A percentile compares a stretch with the other conserved stretches of the same genome.
These are phyloP conservation scores for Penicillium sp. DNA, from an alignment of 2,329 filamentous ascomycete species.

Conservation along the genomic window DNA sequence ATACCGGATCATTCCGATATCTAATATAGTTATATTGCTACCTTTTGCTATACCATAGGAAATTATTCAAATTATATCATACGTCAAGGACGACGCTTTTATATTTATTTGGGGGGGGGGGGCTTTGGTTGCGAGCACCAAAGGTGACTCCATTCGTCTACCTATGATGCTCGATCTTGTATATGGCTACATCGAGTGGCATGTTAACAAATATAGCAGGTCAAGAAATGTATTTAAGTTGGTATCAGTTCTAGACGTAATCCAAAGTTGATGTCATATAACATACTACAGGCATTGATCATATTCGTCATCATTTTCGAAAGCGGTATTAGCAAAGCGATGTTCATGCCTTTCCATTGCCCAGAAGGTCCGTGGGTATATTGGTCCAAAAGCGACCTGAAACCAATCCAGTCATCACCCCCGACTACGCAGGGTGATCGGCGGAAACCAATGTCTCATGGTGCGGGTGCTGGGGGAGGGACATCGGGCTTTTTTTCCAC, in stretches of 20 bases:
- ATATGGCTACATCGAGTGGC: background rate
- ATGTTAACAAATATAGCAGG: background rate
- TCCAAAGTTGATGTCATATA: background rate
- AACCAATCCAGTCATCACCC: background rate
- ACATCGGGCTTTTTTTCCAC: constrained; percentile 47
- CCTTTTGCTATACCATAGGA: too few species aligned
- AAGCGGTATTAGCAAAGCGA: background rate
- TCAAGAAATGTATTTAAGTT: background rate
- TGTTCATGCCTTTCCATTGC: background rate
- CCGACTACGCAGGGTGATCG: background rate
- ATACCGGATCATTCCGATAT: too few species aligned
- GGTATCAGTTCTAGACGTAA: background rate
- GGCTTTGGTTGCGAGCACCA: too few species aligned
- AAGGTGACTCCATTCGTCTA: too few species aligned
- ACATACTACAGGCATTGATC: background rate
- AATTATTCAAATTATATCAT: too few species aligned
- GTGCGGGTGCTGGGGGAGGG: constrained; percentile 19
- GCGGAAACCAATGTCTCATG: background rate
- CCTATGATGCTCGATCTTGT: background rate
- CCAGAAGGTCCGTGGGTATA: background rate
- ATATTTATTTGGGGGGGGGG: too few species aligned
- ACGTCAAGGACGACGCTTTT: too few species aligned
- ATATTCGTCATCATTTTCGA: background rate
- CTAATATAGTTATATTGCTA: too few species aligned
- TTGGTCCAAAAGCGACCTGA: background rate